A percentile compares a stretch with the other conserved stretches of the same genome.
phyloP scores from a whole-genome alignment of 2,329 filamentous ascomycete species.

The Thelonectria rubi region DNA sequence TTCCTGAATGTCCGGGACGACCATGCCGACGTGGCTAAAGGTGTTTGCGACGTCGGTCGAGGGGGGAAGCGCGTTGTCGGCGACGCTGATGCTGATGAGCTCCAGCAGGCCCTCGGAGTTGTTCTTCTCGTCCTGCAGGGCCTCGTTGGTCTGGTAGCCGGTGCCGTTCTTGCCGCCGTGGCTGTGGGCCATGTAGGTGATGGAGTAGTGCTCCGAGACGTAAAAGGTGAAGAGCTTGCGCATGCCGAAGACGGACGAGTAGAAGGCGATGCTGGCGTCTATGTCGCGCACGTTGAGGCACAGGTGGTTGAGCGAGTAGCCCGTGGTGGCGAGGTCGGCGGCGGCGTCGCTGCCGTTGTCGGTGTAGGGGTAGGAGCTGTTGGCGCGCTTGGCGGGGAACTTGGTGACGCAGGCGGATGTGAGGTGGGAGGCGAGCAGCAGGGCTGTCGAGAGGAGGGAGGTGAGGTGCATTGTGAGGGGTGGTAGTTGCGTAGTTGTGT shows the following conservation, averaged over 20 bases:
- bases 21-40: conserved; percentile 48
- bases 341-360: conserved; percentile 35
- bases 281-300: conserved; percentile 46
- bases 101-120: conserved; percentile 47
- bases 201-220: conserved; percentile 40
- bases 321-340: conserved; percentile 43
- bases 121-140: conserved; percentile 48
- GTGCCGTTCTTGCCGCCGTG: conserved; percentile 51
- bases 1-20: conserved; percentile 46
- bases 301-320: conserved; percentile 50
- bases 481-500: too few relatives aligned
- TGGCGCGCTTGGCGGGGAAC: conserved; percentile 3
- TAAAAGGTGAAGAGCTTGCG: conserved; percentile 48
- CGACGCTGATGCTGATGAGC: conserved; percentile 41
- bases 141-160: conserved; percentile 47
- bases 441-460: not conserved
- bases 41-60: conserved; percentile 41
- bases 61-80: conserved; percentile 31
- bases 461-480: conserved; percentile 3
- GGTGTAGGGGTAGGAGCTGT: conserved; percentile 9
- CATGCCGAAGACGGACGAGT: conserved; percentile 47
- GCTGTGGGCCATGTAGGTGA: conserved; percentile 49
- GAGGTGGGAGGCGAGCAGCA: conserved; percentile 5
- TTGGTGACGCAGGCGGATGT: conserved; percentile 1
- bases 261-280: conserved; percentile 45